These are phyloP conservation scores for Eucalyptus cloeziana DNA, from an alignment of 345 rosid genomes.

Conservation along the genomic window DNA sequence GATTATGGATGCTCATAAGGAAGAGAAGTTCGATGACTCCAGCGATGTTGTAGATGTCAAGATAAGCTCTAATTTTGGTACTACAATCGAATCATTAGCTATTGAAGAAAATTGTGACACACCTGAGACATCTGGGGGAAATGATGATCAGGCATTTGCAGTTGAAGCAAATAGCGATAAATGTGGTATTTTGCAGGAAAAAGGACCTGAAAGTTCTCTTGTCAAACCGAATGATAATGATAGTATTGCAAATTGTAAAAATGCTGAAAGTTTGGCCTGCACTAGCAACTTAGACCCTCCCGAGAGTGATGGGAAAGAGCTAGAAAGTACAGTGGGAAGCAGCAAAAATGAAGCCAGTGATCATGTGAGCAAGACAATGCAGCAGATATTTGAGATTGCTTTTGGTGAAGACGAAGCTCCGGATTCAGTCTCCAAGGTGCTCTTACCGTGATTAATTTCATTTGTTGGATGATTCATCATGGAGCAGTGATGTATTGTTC, in stretches of 20 bases:
- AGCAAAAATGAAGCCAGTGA: background rate
- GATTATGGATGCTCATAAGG: conserved; percentile 3
- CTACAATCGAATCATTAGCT: background rate
- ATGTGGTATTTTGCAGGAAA: conserved; percentile 10
- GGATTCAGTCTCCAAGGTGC: background rate
- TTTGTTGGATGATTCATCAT: background rate
- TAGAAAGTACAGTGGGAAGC: background rate
- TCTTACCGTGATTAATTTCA: background rate
- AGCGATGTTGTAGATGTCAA: conserved; percentile 8
- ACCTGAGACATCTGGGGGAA: conserved; percentile 1
- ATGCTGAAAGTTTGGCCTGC: conserved; percentile 6
- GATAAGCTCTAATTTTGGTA: conserved; percentile 7
- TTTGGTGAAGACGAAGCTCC: background rate
- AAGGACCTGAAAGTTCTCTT: background rate
- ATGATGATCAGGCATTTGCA: conserved; percentile 1
- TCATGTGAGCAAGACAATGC: background rate
- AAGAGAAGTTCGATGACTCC: conserved; percentile 6
- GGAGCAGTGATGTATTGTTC: background rate
- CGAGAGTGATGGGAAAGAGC: background rate
- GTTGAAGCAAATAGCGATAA: conserved; percentile 1
- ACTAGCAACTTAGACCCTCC: background rate
- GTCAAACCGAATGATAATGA: background rate
- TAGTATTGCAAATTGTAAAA: background rate
- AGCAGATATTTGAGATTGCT: background rate
- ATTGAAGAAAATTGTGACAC: conserved; percentile 1